Conservation (phyloP, 78 protist species). For the Dictyostelium discoideum region dicty_2.7 NC_007089.4:3829001-3829500, state of each 20-base stretch:
- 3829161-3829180: too few species aligned
- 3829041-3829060: constrained; percentile 45
- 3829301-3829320: constrained; percentile 17
- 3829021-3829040: constrained; percentile 7
- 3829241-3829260: not conserved
- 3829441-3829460: not conserved
- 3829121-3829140: not conserved
- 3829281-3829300: constrained; percentile 6
- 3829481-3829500: not conserved
- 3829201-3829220: too few species aligned
- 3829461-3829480: constrained; percentile 24
- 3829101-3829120: not conserved
- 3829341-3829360: not conserved
- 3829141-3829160: not conserved
- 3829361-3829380: not conserved
- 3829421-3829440: not conserved
- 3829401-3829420: not conserved
- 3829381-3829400: not conserved
- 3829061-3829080: not conserved
- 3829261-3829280: not conserved
- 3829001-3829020: not conserved
- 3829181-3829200: too few species aligned
- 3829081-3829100: not conserved
- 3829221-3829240: too few species aligned
- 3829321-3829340: not conserved